Evolutionary conservation across 208 protist genomes (phyloP).

Genomic region (Acanthamoeba healyi): DNA sequence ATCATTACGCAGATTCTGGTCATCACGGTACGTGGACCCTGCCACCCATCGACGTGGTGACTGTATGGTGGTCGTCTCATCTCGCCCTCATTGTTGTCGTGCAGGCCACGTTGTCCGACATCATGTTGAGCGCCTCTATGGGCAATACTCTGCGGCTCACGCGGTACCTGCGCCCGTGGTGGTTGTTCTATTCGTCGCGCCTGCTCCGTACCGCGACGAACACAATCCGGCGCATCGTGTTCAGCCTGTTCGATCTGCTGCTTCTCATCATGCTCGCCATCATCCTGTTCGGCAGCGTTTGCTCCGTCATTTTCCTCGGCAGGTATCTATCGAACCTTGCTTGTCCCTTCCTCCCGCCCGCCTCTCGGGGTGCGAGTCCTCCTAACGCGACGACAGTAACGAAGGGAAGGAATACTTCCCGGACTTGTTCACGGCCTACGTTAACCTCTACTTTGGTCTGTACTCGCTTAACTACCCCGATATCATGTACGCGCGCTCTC

Average conservation of each 20-base stretch:
- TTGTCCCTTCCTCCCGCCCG: background rate
- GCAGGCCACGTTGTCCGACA: constrained; percentile 21
- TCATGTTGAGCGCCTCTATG: constrained; percentile 6
- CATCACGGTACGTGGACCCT: background rate
- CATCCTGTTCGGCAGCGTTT: constrained; percentile 33
- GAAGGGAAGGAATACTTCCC: constrained; percentile 6
- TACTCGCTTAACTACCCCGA: constrained; percentile 43
- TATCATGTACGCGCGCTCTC: background rate
- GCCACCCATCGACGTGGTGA: background rate
- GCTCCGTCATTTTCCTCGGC: constrained; percentile 3
- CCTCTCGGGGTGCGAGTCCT: no score
- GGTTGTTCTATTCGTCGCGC: constrained; percentile 31
- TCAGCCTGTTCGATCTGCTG: constrained; percentile 40
- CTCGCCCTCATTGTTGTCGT: background rate
- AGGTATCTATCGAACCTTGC: background rate
- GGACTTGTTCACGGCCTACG: constrained; percentile 26
- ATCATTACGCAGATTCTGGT: constrained; percentile 11
- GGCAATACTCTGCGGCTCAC: constrained; percentile 30
- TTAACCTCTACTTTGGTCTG: constrained; percentile 46
- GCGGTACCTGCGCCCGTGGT: constrained; percentile 39
- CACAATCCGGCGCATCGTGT: constrained; percentile 17
- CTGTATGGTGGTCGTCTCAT: background rate
- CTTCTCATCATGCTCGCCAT: constrained; percentile 50
- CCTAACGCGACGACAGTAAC: background rate
- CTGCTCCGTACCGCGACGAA: constrained; percentile 22